A percentile compares a stretch with the other conserved stretches of the same genome.
Evolutionary conservation across 2,329 filamentous ascomycete genomes (phyloP).

Genomic region (Diaporthe sp.): DNA sequence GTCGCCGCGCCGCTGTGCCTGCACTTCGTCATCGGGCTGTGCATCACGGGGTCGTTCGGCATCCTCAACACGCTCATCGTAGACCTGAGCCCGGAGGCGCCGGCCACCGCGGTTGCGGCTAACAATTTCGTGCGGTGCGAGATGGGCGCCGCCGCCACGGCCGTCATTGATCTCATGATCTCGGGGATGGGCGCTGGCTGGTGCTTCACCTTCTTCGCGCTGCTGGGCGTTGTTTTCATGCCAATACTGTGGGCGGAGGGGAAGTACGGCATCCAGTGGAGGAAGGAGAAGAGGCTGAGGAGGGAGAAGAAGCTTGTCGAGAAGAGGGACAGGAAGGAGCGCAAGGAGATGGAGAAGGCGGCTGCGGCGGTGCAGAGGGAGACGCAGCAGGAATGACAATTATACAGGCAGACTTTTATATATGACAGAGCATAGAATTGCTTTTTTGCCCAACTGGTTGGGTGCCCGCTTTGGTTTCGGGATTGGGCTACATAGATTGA

Average conservation of each 20-base stretch:
- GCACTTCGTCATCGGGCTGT: constrained; percentile 69
- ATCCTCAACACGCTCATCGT: constrained; percentile 75
- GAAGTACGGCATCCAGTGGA: constrained; percentile 64
- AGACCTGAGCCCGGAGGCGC: constrained; percentile 72
- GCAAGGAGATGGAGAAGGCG: constrained; percentile 33
- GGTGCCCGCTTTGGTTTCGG: not conserved
- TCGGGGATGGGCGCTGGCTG: constrained; percentile 70
- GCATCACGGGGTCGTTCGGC: constrained; percentile 73
- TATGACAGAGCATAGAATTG: not conserved
- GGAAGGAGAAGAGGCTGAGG: constrained; percentile 62
- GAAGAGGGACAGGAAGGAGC: constrained; percentile 35
- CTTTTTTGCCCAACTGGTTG: not conserved
- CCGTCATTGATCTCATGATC: constrained; percentile 72
- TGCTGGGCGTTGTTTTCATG: constrained; percentile 63
- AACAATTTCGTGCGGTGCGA: constrained; percentile 76
- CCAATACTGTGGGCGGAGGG: constrained; percentile 65
- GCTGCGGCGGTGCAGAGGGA: constrained; percentile 12
- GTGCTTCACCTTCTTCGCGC: constrained; percentile 72
- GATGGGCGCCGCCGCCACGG: constrained; percentile 71
- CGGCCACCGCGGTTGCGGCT: constrained; percentile 74
- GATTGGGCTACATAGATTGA: constrained; percentile 10
- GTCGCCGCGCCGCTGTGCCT: constrained; percentile 70
- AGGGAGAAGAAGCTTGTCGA: constrained; percentile 46
- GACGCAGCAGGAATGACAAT: not conserved
- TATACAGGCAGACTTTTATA: not conserved